Base-by-base conservation (phyloP, 805 yeast genomes). In the Clavispora santaluciae region DNA sequence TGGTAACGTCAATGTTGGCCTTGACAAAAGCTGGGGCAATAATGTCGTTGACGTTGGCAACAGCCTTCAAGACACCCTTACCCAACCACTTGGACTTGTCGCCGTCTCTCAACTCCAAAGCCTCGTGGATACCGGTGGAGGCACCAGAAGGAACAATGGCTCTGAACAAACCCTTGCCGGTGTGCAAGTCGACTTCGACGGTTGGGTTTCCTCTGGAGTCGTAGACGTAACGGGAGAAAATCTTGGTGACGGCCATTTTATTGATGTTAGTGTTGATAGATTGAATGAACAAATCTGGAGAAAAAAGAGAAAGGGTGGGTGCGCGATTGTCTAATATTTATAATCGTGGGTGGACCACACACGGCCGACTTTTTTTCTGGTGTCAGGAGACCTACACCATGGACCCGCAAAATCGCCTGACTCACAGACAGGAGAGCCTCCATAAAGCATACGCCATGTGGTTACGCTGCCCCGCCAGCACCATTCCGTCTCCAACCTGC, bases 131-230 rank as follows among this genome's bases (percentile, higher is more conserved):
- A 83, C 99, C 99, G 52, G 99, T 93, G 64, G 98, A 91, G 56
- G 99, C 99, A 76, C 99, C 99, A 54, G 97, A 89, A 70, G 99
- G 99, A 50, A 93, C 99, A 66, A 91, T 90, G 56, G 98, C 81
- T 74, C 97, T 86, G 95, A 88, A 90, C 54, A 79, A 61, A 64
- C 99, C 99, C 64, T 86, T 81, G 51, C 78, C 91, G 64, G 99
- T 91, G 79, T 84, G 76, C 61, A 91, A 64, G 66, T 93, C 98
- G 57, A 93, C 98, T 82, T 93, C 98, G 60, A 93, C 99, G 59
- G 99, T 91, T 76, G 99, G 99, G 83, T 91, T 93, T 76, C 98
- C 98, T 77, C 99, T 88, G 61, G 98, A 91, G 78, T 91, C 99
- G 84, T 93, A 91, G 73, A 91, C 96, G 80, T 81, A 85, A 77